Evolutionary conservation across 2,329 filamentous ascomycete genomes (phyloP), one percentile per base, ranked within the genome.

Genomic region (Sarocladium oryzae): DNA sequence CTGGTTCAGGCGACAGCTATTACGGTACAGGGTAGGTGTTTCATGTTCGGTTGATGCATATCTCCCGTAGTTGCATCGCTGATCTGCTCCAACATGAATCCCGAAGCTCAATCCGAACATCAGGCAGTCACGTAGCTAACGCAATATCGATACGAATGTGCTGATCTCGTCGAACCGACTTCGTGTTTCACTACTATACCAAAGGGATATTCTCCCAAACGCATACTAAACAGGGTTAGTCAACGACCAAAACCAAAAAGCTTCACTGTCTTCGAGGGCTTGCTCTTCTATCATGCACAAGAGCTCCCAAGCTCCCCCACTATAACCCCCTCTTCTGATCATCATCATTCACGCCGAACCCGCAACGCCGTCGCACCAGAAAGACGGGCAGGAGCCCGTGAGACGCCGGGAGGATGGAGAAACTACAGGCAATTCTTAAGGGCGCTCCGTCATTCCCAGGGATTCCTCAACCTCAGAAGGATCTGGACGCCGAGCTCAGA

Each of bases 41-140:
- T n/a, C n/a, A n/a, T n/a, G n/a, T n/a, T n/a, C n/a, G n/a, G n/a
- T n/a, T n/a, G n/a, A n/a, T n/a, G n/a, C 26, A 33, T 32, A 48
- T 20, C 16, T 48, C 18, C 10, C 26, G 13, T 48, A 48, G 15
- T 4, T 48, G 43, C 43, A 48, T 48, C 21, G 3, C 13, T 10
- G n/a, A 48, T 21, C 43, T 9, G 11, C 10, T 48, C 10, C 43
- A 33, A 16, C 23, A 23, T 16, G 26, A 48, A n/a, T 26, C 33
- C 43, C 7, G 40, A 30, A 48, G 43, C 43, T 48, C 43, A 18
- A 48, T 20, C 15, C 40, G 16, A 48, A 48, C 43, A 33, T 48
- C 43, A 48, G 28, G 24, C 43, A 48, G 24, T 48, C 43, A 33
- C 43, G n/a, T 26, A 48, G n/a, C 43, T 20, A 4, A 28, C n/a